These are phyloP conservation scores for Penicillium goetzii DNA, from an alignment of 495 filamentous ascomycete species.

Conservation along the genomic window DNA sequence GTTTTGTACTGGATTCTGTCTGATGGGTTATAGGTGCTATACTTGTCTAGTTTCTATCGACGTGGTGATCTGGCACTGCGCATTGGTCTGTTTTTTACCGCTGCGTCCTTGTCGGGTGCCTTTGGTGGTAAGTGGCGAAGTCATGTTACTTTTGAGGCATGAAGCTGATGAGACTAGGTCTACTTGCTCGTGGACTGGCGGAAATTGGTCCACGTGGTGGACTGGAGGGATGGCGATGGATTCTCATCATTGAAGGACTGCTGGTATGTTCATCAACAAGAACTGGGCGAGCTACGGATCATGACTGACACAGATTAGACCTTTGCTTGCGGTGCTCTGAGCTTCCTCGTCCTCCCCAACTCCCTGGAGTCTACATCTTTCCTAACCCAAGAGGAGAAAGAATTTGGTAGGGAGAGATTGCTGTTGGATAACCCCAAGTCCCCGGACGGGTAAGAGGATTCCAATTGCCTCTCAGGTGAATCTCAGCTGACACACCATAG, in stretches of 20 bases:
- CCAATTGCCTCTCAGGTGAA: background rate
- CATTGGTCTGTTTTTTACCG: conserved; percentile 77
- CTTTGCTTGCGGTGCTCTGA: conserved; percentile 51
- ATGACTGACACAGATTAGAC: conserved; percentile 45
- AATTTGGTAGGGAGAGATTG: conserved; percentile 46
- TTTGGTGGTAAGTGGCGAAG: conserved; percentile 58
- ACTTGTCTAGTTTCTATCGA: conserved; percentile 75
- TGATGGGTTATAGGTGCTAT: conserved; percentile 53
- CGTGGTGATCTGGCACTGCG: conserved; percentile 69
- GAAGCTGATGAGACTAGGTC: conserved; percentile 34
- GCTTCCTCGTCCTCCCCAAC: conserved; percentile 61
- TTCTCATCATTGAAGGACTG: conserved; percentile 66
- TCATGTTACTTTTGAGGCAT: background rate
- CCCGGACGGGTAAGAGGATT: conserved; percentile 34
- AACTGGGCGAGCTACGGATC: background rate
- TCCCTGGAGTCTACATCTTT: conserved; percentile 53
- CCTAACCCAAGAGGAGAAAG: conserved; percentile 54
- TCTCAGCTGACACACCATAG: conserved; percentile 14
- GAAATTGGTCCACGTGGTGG: conserved; percentile 59
- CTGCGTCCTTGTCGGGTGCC: conserved; percentile 69
- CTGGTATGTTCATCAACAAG: conserved; percentile 39
- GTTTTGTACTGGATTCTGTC: background rate
- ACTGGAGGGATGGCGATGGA: conserved; percentile 65
- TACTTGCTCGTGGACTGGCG: conserved; percentile 69
- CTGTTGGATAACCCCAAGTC: conserved; percentile 42